Evolutionary conservation across 805 yeast species (phyloP), one percentile per base, ranked within the genome.

Genomic region (Candida nonsorbophila): DNA sequence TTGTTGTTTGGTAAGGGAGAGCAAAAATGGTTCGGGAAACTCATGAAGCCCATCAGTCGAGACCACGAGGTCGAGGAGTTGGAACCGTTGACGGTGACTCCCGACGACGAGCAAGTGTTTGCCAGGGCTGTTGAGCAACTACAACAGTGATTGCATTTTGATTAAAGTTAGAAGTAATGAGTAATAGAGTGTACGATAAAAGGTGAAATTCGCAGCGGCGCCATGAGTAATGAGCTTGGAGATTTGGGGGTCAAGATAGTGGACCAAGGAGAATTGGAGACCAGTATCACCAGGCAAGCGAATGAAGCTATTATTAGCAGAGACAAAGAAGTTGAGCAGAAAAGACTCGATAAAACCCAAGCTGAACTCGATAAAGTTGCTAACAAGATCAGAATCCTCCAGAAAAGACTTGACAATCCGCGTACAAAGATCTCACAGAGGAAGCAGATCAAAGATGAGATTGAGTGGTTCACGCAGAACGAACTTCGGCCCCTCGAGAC

Each of bases 1-100:
- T 52, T 90, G 15, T 65, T 79, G n/a, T 67, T 77, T 34, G 94
- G 95, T 16, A 75, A 74, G 31, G 88, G 87, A 30, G 97, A 92
- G 44, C 67, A 62, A 28, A 77, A 69, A 41, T 82, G 84, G 81
- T 68, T 69, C 36, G 62, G 63, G 28, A 68, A 55, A 31, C 44
- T 70, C 17, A 67, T 67, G 44, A 57, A 58, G 25, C 77, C 71
- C 23, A 69, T 83, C 22, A 74, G 74, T 32, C 37, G 70, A 28
- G 33, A 32, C 3, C 13, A 13, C 13, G 35, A 36, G 11, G 36
- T 56, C 5, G 44, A 43, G 13, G 44, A 34, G 4, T 15, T 53
- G 10, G 55, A 46, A n/a, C 27, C 37, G n/a, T n/a, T n/a, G n/a
- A n/a, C n/a, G n/a, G n/a, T n/a, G n/a, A n/a, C n/a, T n/a, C n/a